Evolutionary conservation across 139 green algal species (phyloP), one percentile per base, ranked within the genome.

Genomic region (Desmodesmus armatus): DNA sequence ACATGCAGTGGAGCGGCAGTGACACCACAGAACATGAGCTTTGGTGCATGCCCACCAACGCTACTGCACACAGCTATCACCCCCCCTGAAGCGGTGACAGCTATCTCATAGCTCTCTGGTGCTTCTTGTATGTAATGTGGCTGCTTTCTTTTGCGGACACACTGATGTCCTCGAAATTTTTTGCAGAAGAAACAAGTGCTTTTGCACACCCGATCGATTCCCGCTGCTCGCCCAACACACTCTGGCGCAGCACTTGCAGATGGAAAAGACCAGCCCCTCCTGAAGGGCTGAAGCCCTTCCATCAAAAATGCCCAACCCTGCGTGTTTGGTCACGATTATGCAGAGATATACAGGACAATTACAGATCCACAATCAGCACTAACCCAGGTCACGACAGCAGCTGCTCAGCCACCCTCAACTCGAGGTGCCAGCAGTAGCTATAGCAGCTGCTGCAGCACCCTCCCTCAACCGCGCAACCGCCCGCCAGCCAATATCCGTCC

Each of bases 401-500:
- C 47, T 21, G 9, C 9, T 55, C 9, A 13, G 13, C 47, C 7
- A 55, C 47, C 9, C 47, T 55, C 47, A 55, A n/a, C n/a, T n/a
- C n/a, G n/a, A n/a, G n/a, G n/a, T n/a, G n/a, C n/a, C n/a, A 21
- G 47, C 47, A 55, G 9, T 55, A 55, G n/a, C 47, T 55, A 72
- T 27, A 33, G 31, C 13, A 41, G 73, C 76, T 82, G 76, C 23
- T 31, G n/a, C n/a, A n/a, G n/a, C n/a, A n/a, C n/a, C 47, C 67
- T 86, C 23, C 39, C 63, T 63, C 1, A 85, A 19, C 80, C 94
- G 83, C 44, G 51, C 88, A 39, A 98, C 85, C 7, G 95, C 96
- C 27, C 95, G 85, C 94, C 94, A 98, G 25, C 93, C 96, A 69
- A 98, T 98, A 85, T 98, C 96, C 9, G 86, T 90, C 37, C 96